Conservation (phyloP, 441 rosid species). For the Gossypium trilobum region DNA sequence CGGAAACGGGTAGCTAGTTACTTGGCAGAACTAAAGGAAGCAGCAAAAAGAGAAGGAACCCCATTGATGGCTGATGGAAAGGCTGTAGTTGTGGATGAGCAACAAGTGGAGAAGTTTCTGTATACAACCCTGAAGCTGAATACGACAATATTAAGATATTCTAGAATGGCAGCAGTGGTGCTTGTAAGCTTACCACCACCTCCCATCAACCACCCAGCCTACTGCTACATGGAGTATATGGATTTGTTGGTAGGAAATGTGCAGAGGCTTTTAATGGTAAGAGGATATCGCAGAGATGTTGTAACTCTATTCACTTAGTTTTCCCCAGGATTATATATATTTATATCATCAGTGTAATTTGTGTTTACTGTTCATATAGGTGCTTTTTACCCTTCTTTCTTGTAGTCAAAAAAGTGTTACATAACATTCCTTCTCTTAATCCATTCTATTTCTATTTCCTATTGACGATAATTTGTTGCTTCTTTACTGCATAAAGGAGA, state of each 20-base stretch:
- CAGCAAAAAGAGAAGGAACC: conserved; percentile 32
- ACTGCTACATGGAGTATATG: conserved; percentile 98
- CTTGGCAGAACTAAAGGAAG: conserved; percentile 56
- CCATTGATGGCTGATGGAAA: conserved; percentile 61
- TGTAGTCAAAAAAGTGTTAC: conserved; percentile 17
- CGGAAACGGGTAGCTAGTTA: conserved; percentile 58
- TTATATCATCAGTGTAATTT: neutral
- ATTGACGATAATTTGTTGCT: no score
- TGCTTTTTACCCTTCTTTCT: conserved; percentile 3
- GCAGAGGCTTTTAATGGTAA: conserved; percentile 82
- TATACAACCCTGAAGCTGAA: conserved; percentile 88
- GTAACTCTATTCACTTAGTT: conserved; percentile 87
- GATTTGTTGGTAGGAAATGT: conserved; percentile 92
- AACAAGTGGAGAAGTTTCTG: conserved; percentile 83
- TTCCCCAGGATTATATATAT: neutral
- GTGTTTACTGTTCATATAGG: conserved; percentile 19
- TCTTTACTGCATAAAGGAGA: no score
- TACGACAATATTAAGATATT: conserved; percentile 73
- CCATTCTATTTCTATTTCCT: no score
- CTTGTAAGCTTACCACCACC: conserved; percentile 95
- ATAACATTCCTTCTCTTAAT: conserved; percentile 16
- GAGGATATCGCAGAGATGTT: conserved; percentile 97
- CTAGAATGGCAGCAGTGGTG: conserved; percentile 96
- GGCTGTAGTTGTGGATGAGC: conserved; percentile 69
- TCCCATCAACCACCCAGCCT: conserved; percentile 71